Evolutionary conservation across 1,139 yeast species (phyloP).

Genomic region (Meyerozyma smithsonii): DNA sequence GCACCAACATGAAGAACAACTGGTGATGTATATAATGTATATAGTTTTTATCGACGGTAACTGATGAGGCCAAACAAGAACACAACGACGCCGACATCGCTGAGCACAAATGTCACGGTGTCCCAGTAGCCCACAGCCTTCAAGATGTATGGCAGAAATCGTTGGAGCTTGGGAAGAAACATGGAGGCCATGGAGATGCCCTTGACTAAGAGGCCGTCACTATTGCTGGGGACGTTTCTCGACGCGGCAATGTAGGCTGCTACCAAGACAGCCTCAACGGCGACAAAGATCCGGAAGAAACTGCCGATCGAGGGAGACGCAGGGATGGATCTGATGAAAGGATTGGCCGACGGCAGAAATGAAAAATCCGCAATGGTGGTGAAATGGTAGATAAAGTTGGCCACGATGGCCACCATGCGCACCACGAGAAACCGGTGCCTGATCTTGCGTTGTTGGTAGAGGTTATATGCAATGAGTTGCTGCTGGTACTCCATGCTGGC

Average conservation of each 20-base stretch:
- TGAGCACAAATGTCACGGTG: constrained; percentile 31
- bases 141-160: constrained; percentile 25
- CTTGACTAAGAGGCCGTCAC: constrained; percentile 19
- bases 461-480: constrained; percentile 27
- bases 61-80: constrained; percentile 39
- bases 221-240: constrained; percentile 16
- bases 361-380: constrained; percentile 11
- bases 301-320: constrained; percentile 13
- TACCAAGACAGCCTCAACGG: constrained; percentile 31
- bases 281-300: constrained; percentile 27
- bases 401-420: constrained; percentile 22
- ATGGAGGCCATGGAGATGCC: constrained; percentile 28
- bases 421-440: constrained; percentile 29
- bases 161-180: constrained; percentile 33
- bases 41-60: constrained; percentile 7
- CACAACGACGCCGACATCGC: constrained; percentile 35
- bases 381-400: constrained; percentile 36
- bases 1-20: constrained; percentile 30
- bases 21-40: constrained; percentile 8
- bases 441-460: constrained; percentile 31
- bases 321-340: constrained; percentile 22
- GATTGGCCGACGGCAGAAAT: constrained; percentile 29
- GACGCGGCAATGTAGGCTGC: constrained; percentile 29
- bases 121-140: constrained; percentile 35
- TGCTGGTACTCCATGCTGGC: constrained; percentile 22